phyloP scores from a whole-genome alignment of 2,329 filamentous ascomycete species.

The Sporothrix pallida region DNA sequence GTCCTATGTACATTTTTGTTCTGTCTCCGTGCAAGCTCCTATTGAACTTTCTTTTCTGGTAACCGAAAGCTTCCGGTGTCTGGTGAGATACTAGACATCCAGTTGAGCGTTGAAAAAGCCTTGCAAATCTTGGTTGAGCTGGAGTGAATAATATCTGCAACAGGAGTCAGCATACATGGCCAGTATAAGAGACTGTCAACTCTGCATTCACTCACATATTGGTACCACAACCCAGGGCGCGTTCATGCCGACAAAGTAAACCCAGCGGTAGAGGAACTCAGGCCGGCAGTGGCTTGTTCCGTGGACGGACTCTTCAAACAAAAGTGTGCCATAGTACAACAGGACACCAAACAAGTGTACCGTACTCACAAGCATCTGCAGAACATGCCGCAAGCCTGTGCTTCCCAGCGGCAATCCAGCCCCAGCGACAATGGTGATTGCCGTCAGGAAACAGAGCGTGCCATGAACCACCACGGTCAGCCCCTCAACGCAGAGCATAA shows the following conservation, averaged over 20 bases:
- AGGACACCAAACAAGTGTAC: slow-evolving; percentile 66
- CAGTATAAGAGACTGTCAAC: no score
- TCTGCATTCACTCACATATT: slow-evolving; percentile 50
- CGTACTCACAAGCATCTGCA: slow-evolving; percentile 58
- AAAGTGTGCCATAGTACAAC: slow-evolving; percentile 66
- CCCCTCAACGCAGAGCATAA: slow-evolving; percentile 86
- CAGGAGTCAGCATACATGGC: background rate
- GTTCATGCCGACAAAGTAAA: slow-evolving; percentile 68
- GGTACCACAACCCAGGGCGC: slow-evolving; percentile 65
- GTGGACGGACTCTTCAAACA: slow-evolving; percentile 53
- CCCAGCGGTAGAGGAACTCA: slow-evolving; percentile 66
- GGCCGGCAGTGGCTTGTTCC: slow-evolving; percentile 62
- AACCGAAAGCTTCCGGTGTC: background rate
- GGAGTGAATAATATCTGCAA: background rate
- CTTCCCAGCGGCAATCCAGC: slow-evolving; percentile 41
- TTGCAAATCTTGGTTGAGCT: background rate
- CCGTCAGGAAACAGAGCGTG: slow-evolving; percentile 60
- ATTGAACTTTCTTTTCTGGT: slow-evolving; percentile 5
- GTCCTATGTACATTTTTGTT: no score
- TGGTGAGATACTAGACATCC: background rate
- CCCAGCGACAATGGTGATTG: slow-evolving; percentile 51
- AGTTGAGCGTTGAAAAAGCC: background rate
- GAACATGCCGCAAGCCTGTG: slow-evolving; percentile 53
- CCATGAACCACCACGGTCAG: slow-evolving; percentile 73
- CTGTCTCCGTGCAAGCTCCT: background rate